Evolutionary conservation across 2,329 filamentous ascomycete genomes (phyloP), one percentile per base, ranked within the genome.

Genomic region (Neonectria magnoliae): DNA sequence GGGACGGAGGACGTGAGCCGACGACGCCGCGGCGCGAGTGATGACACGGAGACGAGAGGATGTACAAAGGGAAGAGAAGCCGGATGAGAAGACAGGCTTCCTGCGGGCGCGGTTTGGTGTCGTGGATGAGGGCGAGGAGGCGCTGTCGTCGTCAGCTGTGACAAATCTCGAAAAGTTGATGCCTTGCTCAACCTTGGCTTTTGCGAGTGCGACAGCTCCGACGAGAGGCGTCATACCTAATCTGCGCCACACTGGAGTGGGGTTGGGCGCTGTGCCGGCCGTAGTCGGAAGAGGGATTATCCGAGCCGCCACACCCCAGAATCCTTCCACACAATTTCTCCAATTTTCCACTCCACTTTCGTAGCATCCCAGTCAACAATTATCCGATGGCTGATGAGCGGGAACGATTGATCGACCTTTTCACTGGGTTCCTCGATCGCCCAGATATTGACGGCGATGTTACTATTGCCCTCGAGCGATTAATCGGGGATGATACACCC

Each of bases 81-180:
- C 48, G 20, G 48, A 22, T 18, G n/a, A 29, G 16, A 33, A 51
- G 22, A 18, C 27, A 31, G 36, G 42, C 48, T 41, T 20, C 29
- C 7, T 25, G 11, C 20, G 31, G 18, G 36, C 60, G 44, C 56
- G 25, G 33, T 14, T 41, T 41, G 18, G 20, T 51, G 47, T 5
- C 60, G 50, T 62, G 65, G 42, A 29, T 38, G 18, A 57, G 60
- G 25, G 27, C 45, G 55, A 44, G 50, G 31, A 60, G 38, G n/a
- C 16, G 38, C 8, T 50, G 71, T 70, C 67, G 72, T 74, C 72
- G 72, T 74, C 70, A 74, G 72, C 72, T 60, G 67, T 71, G 69
- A 70, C 71, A 73, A 69, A 69, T 63, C 56, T 69, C 31, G 59
- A 64, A 44, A 63, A 53, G 47, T 33, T 51, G 48, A 50, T 50